Evolutionary conservation across 495 filamentous ascomycete genomes (phyloP).

Genomic region (Haplographium delicatum): DNA sequence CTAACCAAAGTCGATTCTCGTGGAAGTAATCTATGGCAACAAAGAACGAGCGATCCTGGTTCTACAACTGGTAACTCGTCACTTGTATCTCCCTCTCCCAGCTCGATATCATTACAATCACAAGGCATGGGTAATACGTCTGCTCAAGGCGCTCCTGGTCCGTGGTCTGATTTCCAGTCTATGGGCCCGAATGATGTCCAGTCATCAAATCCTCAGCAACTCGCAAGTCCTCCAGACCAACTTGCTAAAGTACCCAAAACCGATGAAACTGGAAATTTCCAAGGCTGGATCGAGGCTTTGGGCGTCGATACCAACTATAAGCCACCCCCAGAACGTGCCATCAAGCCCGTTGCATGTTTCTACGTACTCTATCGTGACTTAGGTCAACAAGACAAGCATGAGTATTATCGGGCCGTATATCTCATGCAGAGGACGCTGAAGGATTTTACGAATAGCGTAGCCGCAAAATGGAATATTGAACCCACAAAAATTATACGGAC

Average conservation of each 20-base stretch:
- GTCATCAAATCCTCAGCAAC: constrained; percentile 32
- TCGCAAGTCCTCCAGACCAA: constrained; percentile 42
- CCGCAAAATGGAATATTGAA: constrained; percentile 74
- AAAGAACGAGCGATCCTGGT: constrained; percentile 50
- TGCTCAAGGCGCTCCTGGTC: constrained; percentile 29
- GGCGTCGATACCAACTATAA: constrained; percentile 83
- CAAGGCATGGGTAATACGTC: constrained; percentile 35
- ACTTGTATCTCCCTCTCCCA: constrained; percentile 69
- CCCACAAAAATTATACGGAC: constrained; percentile 60
- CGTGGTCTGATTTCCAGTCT: constrained; percentile 52
- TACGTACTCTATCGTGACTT: constrained; percentile 64
- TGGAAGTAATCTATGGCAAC: constrained; percentile 49
- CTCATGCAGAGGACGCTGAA: constrained; percentile 66
- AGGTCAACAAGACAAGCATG: constrained; percentile 46
- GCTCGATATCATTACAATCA: constrained; percentile 53
- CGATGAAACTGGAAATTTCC: constrained; percentile 49
- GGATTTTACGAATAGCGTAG: constrained; percentile 65
- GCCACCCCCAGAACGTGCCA: constrained; percentile 55
- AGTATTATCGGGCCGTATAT: constrained; percentile 83
- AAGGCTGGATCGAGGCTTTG: constrained; percentile 85
- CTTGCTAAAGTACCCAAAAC: constrained; percentile 41
- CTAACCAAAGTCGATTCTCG: constrained; percentile 52
- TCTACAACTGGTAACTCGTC: constrained; percentile 49
- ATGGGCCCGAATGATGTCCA: constrained; percentile 42
- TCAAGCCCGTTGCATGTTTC: constrained; percentile 81